Percentiles rank a stretch among this genome's conserved stretches.
These are phyloP conservation scores for Suillus placidus DNA, from an alignment of 768 basidiomycete genomes.

Conservation along the genomic window DNA sequence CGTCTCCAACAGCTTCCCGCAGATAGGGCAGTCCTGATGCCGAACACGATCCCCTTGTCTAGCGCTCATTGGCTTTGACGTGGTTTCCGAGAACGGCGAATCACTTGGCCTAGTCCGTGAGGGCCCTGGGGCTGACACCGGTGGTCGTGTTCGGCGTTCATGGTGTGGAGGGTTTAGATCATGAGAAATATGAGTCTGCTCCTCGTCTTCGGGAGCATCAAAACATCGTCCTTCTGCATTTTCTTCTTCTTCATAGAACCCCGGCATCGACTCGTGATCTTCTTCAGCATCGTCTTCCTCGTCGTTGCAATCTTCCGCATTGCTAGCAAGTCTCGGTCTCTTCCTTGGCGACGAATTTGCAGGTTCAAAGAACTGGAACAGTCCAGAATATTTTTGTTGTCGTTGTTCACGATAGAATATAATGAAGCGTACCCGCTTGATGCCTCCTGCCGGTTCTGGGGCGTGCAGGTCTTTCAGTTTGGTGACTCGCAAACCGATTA, in stretches of 20 bases:
- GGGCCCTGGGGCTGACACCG: conserved; percentile 26
- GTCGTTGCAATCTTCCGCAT: conserved; percentile 17
- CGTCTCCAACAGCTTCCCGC: conserved; percentile 57
- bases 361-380: conserved; percentile 60
- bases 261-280: conserved; percentile 49
- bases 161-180: conserved; percentile 21
- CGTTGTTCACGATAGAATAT: not conserved
- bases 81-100: conserved; percentile 7
- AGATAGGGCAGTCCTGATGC: conserved; percentile 71
- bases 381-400: not conserved
- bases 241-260: conserved; percentile 54
- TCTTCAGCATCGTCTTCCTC: conserved; percentile 27
- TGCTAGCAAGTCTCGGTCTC: conserved; percentile 37
- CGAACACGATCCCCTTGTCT: conserved; percentile 7
- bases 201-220: conserved; percentile 12
- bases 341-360: conserved; percentile 41
- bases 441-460: conserved; percentile 49
- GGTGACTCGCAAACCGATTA: conserved; percentile 88
- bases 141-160: conserved; percentile 21
- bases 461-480: conserved; percentile 83
- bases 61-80: conserved; percentile 4
- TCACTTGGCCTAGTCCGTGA: conserved; percentile 19
- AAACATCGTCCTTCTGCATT: conserved; percentile 19
- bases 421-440: conserved; percentile 66
- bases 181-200: conserved; percentile 14